Conservation (phyloP, 495 filamentous ascomycete species). For the Hypoxylon intermedium region DNA sequence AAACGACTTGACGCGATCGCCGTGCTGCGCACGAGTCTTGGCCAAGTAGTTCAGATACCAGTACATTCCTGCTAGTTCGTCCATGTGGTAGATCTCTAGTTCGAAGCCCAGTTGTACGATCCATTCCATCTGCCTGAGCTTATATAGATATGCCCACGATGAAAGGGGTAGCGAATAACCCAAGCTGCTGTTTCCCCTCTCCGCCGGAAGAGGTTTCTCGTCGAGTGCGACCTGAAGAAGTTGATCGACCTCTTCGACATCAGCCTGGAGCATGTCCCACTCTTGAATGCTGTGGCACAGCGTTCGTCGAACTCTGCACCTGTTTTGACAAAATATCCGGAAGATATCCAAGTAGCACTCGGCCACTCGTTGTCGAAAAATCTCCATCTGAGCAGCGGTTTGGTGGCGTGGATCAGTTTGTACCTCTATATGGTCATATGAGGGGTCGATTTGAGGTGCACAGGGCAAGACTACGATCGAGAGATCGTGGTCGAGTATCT, state of each 20-base stretch:
- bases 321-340: constrained; percentile 84
- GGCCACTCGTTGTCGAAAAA: constrained; percentile 75
- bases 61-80: constrained; percentile 90
- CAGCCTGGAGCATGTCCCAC: constrained; percentile 84
- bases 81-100: constrained; percentile 82
- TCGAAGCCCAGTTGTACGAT: constrained; percentile 96
- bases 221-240: constrained; percentile 69
- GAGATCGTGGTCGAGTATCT: constrained; percentile 81
- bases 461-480: constrained; percentile 75
- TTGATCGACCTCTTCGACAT: constrained; percentile 80
- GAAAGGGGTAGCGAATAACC: constrained; percentile 72
- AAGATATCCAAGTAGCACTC: constrained; percentile 84
- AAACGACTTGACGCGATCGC: constrained; percentile 76
- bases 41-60: constrained; percentile 74
- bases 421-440: constrained; percentile 76
- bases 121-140: constrained; percentile 83
- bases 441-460: constrained; percentile 71
- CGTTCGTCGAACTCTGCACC: constrained; percentile 82
- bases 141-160: constrained; percentile 89
- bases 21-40: constrained; percentile 62
- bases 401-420: constrained; percentile 78
- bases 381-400: constrained; percentile 78
- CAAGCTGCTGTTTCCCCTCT: constrained; percentile 42
- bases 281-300: constrained; percentile 81
- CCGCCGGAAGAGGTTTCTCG: constrained; percentile 61